These are phyloP conservation scores for Tilletia horrida DNA, from an alignment of 1,284 basidiomycete genomes.

Conservation along the genomic window DNA sequence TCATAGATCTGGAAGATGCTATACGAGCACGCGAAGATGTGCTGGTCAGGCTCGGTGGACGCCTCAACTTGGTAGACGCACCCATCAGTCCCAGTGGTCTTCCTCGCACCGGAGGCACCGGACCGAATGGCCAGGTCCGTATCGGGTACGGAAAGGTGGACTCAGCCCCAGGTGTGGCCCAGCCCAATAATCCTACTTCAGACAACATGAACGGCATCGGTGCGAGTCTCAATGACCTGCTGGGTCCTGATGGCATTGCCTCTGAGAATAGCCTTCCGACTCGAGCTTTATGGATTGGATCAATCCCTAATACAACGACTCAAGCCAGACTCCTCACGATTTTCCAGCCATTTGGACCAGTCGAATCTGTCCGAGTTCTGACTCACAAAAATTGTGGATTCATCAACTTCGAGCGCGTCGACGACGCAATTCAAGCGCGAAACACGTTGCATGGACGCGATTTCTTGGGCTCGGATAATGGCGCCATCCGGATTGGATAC, in stretches of 20 bases:
- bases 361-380: constrained; percentile 90
- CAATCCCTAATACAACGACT: constrained; percentile 37
- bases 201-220: not conserved
- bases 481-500: constrained; percentile 91
- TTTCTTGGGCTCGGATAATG: constrained; percentile 89
- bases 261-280: constrained; percentile 32
- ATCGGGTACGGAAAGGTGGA: constrained; percentile 98
- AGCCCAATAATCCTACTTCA: not conserved
- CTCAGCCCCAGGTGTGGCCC: constrained; percentile 61
- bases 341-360: constrained; percentile 93
- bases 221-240: not conserved
- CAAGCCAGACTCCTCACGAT: constrained; percentile 65
- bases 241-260: not conserved
- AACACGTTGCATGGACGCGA: constrained; percentile 93
- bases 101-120: constrained; percentile 65
- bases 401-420: constrained; percentile 92
- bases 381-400: constrained; percentile 96
- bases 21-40: constrained; percentile 95
- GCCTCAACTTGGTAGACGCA: constrained; percentile 64
- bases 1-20: constrained; percentile 88
- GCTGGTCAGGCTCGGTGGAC: constrained; percentile 84
- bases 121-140: constrained; percentile 66
- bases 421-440: constrained; percentile 89
- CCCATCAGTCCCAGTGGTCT: not conserved
- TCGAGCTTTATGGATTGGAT: constrained; percentile 46